phyloP scores from a whole-genome alignment of 192 early-diverging fungal genomes.

The Radiomyces spectabilis region DNA sequence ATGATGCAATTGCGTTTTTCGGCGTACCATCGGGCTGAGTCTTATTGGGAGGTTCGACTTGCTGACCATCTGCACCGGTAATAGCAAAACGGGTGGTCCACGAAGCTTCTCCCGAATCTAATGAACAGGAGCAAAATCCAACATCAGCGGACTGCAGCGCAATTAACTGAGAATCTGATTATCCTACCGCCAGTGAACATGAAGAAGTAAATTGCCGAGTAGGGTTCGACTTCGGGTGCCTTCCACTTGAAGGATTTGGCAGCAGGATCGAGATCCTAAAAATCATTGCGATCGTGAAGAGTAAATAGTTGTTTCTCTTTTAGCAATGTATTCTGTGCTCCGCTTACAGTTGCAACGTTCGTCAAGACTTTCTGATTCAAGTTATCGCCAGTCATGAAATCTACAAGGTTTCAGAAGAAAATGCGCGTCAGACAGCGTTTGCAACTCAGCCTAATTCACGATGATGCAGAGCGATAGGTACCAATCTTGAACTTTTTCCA shows the following conservation, averaged over 20 bases:
- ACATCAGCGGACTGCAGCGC: too few relatives aligned
- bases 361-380: conserved; percentile 8
- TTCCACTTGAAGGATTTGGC: conserved; percentile 5
- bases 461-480: conserved; percentile 4
- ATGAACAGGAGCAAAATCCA: neutral
- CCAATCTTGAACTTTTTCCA: conserved; percentile 28
- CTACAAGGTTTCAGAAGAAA: too few relatives aligned
- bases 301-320: neutral
- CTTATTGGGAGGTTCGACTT: conserved; percentile 6
- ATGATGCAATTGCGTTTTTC: neutral
- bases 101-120: conserved; percentile 11
- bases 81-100: conserved; percentile 35
- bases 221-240: conserved; percentile 19
- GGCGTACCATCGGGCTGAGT: conserved; percentile 16
- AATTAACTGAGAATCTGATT: too few relatives aligned
- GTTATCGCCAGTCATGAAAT: conserved; percentile 36
- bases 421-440: too few relatives aligned
- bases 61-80: neutral
- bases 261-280: neutral
- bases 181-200: conserved; percentile 28
- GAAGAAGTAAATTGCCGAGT: conserved; percentile 31
- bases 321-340: too few relatives aligned
- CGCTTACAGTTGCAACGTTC: conserved; percentile 26
- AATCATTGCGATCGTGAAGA: conserved; percentile 14
- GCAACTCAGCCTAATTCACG: too few relatives aligned